Conservation (phyloP, 345 rosid species). For the Geranium rotundifolium region DNA sequence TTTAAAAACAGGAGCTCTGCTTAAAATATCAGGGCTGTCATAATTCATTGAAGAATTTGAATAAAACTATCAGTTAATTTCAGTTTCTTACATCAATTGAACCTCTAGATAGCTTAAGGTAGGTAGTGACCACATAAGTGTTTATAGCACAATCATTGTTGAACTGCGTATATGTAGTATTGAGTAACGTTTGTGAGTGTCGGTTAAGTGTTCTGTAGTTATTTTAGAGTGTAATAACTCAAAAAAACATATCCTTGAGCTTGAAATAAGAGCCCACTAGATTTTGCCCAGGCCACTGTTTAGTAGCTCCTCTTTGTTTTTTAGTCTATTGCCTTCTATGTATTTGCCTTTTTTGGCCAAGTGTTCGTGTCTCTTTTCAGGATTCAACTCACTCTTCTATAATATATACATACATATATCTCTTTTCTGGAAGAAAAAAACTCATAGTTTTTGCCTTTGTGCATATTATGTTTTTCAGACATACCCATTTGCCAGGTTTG, state of each 20-base stretch:
- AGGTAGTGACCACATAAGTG: background rate
- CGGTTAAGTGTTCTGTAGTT: background rate
- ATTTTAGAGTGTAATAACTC: background rate
- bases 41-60: background rate
- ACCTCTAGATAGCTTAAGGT: background rate
- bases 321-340: too few species aligned
- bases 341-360: too few species aligned
- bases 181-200: background rate
- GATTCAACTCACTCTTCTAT: too few species aligned
- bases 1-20: background rate
- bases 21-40: background rate
- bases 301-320: too few species aligned
- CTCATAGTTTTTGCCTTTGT: too few species aligned
- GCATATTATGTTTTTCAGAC: background rate
- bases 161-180: background rate
- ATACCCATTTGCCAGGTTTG: background rate
- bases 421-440: too few species aligned
- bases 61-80: background rate
- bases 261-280: too few species aligned
- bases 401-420: too few species aligned
- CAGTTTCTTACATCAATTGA: background rate
- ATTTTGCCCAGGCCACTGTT: too few species aligned
- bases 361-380: too few species aligned
- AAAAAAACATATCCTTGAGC: too few species aligned
- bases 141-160: too few species aligned